These are phyloP conservation scores for Fusarium robinianum DNA, from an alignment of 2,329 filamentous ascomycete genomes.

Conservation along the genomic window DNA sequence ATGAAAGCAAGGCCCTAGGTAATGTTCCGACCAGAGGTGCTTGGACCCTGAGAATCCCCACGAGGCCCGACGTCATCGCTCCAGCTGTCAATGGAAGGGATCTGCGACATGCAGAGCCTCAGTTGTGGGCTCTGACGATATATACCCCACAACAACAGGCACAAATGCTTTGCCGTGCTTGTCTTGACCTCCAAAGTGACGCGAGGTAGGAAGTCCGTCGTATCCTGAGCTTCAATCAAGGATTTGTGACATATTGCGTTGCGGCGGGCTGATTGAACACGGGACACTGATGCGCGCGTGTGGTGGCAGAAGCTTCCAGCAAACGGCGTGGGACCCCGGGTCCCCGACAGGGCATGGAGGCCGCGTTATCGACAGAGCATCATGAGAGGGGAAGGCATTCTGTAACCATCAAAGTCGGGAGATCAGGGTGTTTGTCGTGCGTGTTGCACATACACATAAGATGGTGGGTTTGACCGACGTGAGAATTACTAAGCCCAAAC, in stretches of 20 bases:
- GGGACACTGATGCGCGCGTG: no score
- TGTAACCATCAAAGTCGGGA: no score
- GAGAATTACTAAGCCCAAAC: no score
- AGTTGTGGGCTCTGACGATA: constrained; percentile 12
- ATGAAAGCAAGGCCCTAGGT: constrained; percentile 4
- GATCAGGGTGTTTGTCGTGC: no score
- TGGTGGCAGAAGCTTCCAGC: no score
- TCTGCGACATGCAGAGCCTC: constrained; percentile 27
- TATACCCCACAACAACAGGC: neutral
- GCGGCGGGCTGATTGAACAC: no score
- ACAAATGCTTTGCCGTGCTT: neutral
- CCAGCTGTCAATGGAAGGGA: constrained; percentile 13
- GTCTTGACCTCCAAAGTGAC: no score
- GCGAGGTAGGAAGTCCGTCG: no score
- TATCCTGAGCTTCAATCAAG: no score
- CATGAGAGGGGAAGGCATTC: constrained; percentile 11
- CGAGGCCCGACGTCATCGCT: constrained; percentile 24
- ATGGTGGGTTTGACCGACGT: no score
- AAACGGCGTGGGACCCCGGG: constrained; percentile 4
- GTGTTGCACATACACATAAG: no score
- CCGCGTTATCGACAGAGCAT: constrained; percentile 10
- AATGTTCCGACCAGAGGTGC: neutral
- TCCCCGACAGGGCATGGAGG: constrained; percentile 5
- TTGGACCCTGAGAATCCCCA: constrained; percentile 27
- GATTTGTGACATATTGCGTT: no score